These are phyloP conservation scores for Collariella sp. DNA, from an alignment of 495 filamentous ascomycete species.

Conservation along the genomic window DNA sequence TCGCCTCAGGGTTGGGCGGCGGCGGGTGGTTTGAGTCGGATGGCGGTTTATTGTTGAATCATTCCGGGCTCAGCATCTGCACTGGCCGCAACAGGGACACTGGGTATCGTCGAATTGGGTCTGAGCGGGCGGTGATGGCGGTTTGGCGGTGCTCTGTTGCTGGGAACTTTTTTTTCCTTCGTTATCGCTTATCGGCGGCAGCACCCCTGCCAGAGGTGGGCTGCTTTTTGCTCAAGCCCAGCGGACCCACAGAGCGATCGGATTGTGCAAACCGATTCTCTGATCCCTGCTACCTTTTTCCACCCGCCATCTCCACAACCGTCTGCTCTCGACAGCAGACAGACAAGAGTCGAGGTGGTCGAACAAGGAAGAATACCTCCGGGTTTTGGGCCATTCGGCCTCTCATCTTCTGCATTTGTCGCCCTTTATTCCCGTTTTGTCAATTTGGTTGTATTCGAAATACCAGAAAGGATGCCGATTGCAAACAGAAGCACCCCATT, in stretches of 20 bases:
- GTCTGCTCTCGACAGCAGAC: no score
- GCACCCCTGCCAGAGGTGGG: not conserved
- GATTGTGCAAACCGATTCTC: not conserved
- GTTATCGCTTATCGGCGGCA: constrained; percentile 26
- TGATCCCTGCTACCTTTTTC: not conserved
- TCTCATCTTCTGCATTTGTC: no score
- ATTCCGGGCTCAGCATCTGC: not conserved
- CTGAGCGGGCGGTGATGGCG: not conserved
- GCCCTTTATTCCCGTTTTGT: no score
- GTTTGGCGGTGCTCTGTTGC: not conserved
- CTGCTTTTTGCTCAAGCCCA: not conserved
- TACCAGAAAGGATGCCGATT: no score
- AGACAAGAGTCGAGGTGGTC: no score
- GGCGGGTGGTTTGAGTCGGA: not conserved
- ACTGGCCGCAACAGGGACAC: not conserved
- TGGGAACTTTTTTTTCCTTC: constrained; percentile 17
- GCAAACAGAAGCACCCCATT: no score
- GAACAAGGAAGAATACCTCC: no score
- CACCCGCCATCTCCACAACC: not conserved
- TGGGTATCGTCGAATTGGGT: not conserved
- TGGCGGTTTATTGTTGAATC: not conserved
- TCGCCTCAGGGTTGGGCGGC: not conserved
- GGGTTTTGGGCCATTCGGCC: no score
- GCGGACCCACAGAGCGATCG: not conserved
- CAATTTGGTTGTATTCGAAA: no score